Conservation (phyloP, 495 filamentous ascomycete genomes). For the Aspergillus leporis region DNA sequence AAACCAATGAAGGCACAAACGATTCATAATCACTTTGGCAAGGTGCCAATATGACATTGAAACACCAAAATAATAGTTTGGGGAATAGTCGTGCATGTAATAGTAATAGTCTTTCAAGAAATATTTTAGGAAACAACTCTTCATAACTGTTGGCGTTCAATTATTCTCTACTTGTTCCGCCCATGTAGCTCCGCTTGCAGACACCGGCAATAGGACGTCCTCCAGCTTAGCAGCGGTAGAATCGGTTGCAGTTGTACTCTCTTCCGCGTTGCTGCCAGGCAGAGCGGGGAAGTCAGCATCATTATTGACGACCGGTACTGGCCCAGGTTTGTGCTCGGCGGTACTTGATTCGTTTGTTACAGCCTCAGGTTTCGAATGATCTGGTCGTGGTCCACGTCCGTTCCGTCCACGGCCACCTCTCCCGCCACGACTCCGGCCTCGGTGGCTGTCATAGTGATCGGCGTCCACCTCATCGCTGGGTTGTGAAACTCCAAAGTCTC, state of each 20-base stretch:
- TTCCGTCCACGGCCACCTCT: conserved; percentile 38
- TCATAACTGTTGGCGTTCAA: neutral
- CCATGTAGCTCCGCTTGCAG: conserved; percentile 25
- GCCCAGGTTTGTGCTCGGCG: conserved; percentile 15
- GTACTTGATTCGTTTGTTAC: conserved; percentile 22
- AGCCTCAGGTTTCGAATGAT: conserved; percentile 16
- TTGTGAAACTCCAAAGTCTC: conserved; percentile 32
- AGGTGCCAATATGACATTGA: neutral
- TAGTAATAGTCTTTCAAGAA: neutral
- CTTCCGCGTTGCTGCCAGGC: conserved; percentile 27
- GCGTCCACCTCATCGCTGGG: conserved; percentile 20
- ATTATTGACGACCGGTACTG: conserved; percentile 30
- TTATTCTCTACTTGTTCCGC: conserved; percentile 32
- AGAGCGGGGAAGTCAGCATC: conserved; percentile 47
- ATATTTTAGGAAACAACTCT: neutral
- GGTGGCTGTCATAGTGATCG: conserved; percentile 5
- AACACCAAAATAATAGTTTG: neutral
- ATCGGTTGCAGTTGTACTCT: conserved; percentile 8
- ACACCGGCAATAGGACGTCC: conserved; percentile 22
- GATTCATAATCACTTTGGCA: neutral
- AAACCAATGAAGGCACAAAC: neutral
- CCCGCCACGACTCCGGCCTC: conserved; percentile 33
- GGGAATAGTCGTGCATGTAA: conserved; percentile 13
- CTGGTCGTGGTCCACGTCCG: conserved; percentile 29
- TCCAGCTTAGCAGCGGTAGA: conserved; percentile 12